These are phyloP conservation scores for Malania oleifera DNA, from an alignment of 164 flowering plant genomes.

Conservation along the genomic window DNA sequence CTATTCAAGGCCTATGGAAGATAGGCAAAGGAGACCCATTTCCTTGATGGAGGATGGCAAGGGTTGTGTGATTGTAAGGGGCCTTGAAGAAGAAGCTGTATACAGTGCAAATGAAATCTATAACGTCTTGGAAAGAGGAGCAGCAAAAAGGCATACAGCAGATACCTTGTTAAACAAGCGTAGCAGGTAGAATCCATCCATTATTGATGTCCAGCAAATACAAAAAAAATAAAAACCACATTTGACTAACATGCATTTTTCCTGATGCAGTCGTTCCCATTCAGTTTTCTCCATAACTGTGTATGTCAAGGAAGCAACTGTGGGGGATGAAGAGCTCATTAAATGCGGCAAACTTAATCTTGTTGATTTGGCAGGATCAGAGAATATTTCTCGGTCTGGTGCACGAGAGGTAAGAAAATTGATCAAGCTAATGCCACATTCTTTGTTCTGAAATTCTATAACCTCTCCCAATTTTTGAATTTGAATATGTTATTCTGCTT, in stretches of 20 bases:
- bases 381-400: conserved; percentile 62
- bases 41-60: conserved; percentile 66
- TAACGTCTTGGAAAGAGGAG: conserved; percentile 46
- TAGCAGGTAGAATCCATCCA: conserved; percentile 39
- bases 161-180: conserved; percentile 62
- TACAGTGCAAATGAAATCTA: conserved; percentile 51
- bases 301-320: conserved; percentile 43
- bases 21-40: conserved; percentile 47
- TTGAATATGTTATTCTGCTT: too few relatives aligned
- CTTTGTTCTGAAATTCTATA: too few relatives aligned
- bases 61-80: conserved; percentile 56
- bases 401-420: conserved; percentile 44
- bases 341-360: conserved; percentile 69
- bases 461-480: too few relatives aligned
- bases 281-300: conserved; percentile 55
- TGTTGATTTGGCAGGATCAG: conserved; percentile 72
- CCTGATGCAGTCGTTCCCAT: conserved; percentile 54
- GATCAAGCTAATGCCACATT: too few relatives aligned
- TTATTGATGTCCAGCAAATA: too few relatives aligned
- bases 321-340: conserved; percentile 58
- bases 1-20: conserved; percentile 32
- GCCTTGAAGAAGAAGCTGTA: conserved; percentile 61
- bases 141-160: conserved; percentile 59
- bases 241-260: neutral
- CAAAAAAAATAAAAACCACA: neutral